Conservation (phyloP, 306 rosid species). For the Malus sieversii region DNA sequence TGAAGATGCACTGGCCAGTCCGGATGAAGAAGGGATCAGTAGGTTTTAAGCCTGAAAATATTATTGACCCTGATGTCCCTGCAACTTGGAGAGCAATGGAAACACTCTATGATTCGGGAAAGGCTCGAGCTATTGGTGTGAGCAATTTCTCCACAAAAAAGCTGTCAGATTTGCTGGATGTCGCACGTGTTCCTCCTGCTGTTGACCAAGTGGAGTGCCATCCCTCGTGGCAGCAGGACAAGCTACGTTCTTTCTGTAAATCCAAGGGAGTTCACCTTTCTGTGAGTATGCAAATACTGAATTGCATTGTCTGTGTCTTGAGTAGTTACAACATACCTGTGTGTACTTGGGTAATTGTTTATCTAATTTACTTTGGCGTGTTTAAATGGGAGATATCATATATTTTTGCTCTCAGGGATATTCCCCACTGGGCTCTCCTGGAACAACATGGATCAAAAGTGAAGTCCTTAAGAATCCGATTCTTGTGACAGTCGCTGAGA, state of each 20-base stretch:
- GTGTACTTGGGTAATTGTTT: not conserved
- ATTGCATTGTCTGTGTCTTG: not conserved
- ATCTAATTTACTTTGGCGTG: not conserved
- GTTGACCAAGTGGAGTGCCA: slow-evolving; percentile 68
- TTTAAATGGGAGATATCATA: not conserved
- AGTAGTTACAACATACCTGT: not conserved
- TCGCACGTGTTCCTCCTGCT: slow-evolving; percentile 54
- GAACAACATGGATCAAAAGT: slow-evolving; percentile 46
- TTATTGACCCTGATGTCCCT: slow-evolving; percentile 29
- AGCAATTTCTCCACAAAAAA: slow-evolving; percentile 67
- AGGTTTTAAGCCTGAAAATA: slow-evolving; percentile 37
- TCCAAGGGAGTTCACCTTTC: slow-evolving; percentile 57
- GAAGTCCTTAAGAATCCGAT: slow-evolving; percentile 54
- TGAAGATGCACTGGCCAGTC: slow-evolving; percentile 65
- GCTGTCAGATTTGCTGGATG: slow-evolving; percentile 37
- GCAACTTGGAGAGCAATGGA: slow-evolving; percentile 75
- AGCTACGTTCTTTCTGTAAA: slow-evolving; percentile 40
- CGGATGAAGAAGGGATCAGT: slow-evolving; percentile 47
- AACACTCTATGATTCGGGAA: slow-evolving; percentile 47
- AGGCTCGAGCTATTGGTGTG: slow-evolving; percentile 62
- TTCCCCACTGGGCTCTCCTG: slow-evolving; percentile 74
- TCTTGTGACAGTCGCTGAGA: slow-evolving; percentile 31
- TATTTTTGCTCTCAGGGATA: slow-evolving; percentile 37
- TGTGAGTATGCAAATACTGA: slow-evolving; percentile 33
- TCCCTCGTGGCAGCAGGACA: slow-evolving; percentile 56